Evolutionary conservation across 345 rosid species (phyloP).

Genomic region (Leavenworthia alabamica): DNA sequence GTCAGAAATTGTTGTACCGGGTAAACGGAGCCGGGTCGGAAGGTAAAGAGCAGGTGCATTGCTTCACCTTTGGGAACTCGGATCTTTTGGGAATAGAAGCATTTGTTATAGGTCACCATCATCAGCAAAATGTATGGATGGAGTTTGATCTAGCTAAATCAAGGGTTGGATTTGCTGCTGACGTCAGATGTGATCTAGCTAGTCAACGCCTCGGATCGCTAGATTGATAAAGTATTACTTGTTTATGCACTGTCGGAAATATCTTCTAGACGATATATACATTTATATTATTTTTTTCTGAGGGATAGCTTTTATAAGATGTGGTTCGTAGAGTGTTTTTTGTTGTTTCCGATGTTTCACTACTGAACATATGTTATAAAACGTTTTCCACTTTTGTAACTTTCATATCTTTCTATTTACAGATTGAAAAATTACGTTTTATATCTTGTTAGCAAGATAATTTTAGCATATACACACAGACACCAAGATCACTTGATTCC

Average conservation of each 20-base stretch:
- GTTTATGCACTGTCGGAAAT: neutral
- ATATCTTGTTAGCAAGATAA: too few species aligned
- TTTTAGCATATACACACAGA: too few species aligned
- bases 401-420: too few species aligned
- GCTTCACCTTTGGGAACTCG: slow-evolving; percentile 78
- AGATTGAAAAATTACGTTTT: too few species aligned
- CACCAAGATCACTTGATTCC: too few species aligned
- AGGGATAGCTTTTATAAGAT: neutral
- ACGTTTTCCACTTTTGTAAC: too few species aligned
- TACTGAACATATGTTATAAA: too few species aligned
- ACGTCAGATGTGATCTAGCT: slow-evolving; percentile 56
- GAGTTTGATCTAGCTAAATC: slow-evolving; percentile 68
- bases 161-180: slow-evolving; percentile 68
- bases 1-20: slow-evolving; percentile 46
- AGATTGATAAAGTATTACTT: slow-evolving; percentile 5
- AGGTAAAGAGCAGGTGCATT: slow-evolving; percentile 54
- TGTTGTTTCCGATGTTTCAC: too few species aligned
- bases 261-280: neutral
- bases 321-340: neutral
- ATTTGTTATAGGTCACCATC: slow-evolving; percentile 73
- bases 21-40: slow-evolving; percentile 51
- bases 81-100: slow-evolving; percentile 65
- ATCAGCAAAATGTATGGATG: slow-evolving; percentile 80
- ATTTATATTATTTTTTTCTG: neutral
- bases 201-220: slow-evolving; percentile 42